Percentiles rank a stretch among this genome's conserved stretches.
phyloP scores from a whole-genome alignment of 805 yeast genomes.

The Yarrowia sp. region DNA sequence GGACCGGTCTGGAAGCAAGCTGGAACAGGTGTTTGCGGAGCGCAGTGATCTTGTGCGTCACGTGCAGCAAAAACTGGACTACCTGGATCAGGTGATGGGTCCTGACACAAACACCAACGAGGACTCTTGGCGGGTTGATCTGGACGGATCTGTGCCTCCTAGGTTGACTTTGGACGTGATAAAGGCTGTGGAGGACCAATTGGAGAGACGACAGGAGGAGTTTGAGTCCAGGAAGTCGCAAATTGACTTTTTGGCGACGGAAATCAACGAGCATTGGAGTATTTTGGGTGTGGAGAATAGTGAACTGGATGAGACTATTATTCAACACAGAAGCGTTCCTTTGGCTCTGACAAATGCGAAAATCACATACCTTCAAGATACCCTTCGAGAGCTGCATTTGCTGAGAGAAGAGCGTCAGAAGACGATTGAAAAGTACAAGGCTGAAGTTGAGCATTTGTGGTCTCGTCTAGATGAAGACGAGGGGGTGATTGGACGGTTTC shows the following conservation, averaged over 20 bases:
- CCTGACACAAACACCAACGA: background rate
- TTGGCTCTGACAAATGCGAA: background rate
- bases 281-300: slow-evolving; percentile 25
- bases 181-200: background rate
- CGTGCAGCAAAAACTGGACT: background rate
- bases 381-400: slow-evolving; percentile 9
- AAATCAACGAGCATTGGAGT: slow-evolving; percentile 22
- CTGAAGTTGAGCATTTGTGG: slow-evolving; percentile 26
- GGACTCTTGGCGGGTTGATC: slow-evolving; percentile 13
- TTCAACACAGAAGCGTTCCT: slow-evolving; percentile 21
- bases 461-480: slow-evolving; percentile 16
- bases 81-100: slow-evolving; percentile 12
- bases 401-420: slow-evolving; percentile 11
- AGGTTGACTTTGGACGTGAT: slow-evolving; percentile 11
- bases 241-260: slow-evolving; percentile 11
- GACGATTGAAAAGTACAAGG: slow-evolving; percentile 3
- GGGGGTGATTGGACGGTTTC: background rate
- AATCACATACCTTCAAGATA: slow-evolving; percentile 17
- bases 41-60: slow-evolving; percentile 1
- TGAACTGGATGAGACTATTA: slow-evolving; percentile 29
- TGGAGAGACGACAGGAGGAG: slow-evolving; percentile 1
- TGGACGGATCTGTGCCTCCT: slow-evolving; percentile 28
- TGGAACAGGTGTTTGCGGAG: slow-evolving; percentile 24
- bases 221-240: slow-evolving; percentile 9
- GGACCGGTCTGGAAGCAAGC: slow-evolving; percentile 29